Base-by-base conservation (phyloP, 1,284 basidiomycete species). In the Cryptococcus maquisensis region DNA sequence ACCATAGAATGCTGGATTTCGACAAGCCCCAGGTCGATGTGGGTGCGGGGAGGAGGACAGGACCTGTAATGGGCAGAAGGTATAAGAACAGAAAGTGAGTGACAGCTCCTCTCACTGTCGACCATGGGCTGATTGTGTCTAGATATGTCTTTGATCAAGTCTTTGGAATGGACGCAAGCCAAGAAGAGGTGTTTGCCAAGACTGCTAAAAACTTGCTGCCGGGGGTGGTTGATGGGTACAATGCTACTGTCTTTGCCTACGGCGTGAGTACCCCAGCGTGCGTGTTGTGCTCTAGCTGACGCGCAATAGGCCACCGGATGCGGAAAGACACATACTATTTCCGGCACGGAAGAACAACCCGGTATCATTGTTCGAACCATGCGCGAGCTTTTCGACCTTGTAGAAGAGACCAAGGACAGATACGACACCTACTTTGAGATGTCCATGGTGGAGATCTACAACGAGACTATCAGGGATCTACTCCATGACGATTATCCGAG, bases 271-370 rank as follows among this genome's bases (percentile, higher is more conserved):
- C 5, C 23, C 37, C 28, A 8, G 7, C 10, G 28, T 2, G 28
- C 28, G 28, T 32, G 28, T 8, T 32, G 28, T 2, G 20, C 18
- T 28, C 3, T 40, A 18, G 24, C 47, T 45, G 21, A 51, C 20
- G 24, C 26, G 35, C 21, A 43, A 6, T 66, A 97, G 93, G 94
- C 94, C 18, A 97, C 94, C 12, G 94, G 94, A 16, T 97, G 94
- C 72, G 94, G 94, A 57, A 98, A 98, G 77, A 98, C 94, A 10
- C 92, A 97, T 74, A 98, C 94, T 26, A 96, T 97, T 71, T 95
- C 91, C 68, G 94, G 94, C 56, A 87, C 86, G 26, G 85, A 87
- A 48, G 69, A 76, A 18, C 87, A 94, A 72, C 90, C 92, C 15
- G 94, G 94, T 26, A 86, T 96, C 66, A 95, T 97, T 72, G 92